A percentile compares a stretch with the other conserved stretches of the same genome.
Conservation (phyloP, 371 early-diverging fungal species). For the Conidiobolus incongruus region DNA sequence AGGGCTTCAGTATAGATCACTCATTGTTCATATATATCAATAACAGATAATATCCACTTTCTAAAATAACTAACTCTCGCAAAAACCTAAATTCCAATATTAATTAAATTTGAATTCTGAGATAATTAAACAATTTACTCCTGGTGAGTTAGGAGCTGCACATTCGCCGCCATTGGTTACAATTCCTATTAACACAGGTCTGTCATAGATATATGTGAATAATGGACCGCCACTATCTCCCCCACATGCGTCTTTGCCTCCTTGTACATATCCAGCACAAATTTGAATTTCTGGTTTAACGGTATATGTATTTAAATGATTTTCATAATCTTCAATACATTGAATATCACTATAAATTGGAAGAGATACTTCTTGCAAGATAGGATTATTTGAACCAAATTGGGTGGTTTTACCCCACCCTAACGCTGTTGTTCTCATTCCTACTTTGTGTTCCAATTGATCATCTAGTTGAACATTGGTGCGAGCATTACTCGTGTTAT, state of each 20-base stretch:
- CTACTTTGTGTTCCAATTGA: constrained; percentile 1
- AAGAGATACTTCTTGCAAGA: constrained; percentile 11
- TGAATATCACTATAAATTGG: constrained; percentile 1
- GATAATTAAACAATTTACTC: too few species aligned
- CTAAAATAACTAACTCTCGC: too few species aligned
- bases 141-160: constrained; percentile 1
- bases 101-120: too few species aligned
- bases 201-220: constrained; percentile 2
- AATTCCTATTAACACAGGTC: constrained; percentile 2
- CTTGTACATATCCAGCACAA: constrained; percentile 14
- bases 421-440: constrained; percentile 11
- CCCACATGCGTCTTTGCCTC: constrained; percentile 15
- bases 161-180: constrained; percentile 1
- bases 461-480: not conserved
- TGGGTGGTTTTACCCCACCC: constrained; percentile 17
- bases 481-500: not conserved
- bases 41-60: too few species aligned
- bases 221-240: constrained; percentile 22
- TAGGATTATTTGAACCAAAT: constrained; percentile 1
- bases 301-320: constrained; percentile 11
- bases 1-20: too few species aligned
- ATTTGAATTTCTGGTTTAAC: constrained; percentile 8
- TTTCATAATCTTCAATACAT: constrained; percentile 10
- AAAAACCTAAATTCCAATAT: too few species aligned
- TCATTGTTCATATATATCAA: too few species aligned